Conservation (phyloP, 306 rosid species). For the Betula pendula region DNA sequence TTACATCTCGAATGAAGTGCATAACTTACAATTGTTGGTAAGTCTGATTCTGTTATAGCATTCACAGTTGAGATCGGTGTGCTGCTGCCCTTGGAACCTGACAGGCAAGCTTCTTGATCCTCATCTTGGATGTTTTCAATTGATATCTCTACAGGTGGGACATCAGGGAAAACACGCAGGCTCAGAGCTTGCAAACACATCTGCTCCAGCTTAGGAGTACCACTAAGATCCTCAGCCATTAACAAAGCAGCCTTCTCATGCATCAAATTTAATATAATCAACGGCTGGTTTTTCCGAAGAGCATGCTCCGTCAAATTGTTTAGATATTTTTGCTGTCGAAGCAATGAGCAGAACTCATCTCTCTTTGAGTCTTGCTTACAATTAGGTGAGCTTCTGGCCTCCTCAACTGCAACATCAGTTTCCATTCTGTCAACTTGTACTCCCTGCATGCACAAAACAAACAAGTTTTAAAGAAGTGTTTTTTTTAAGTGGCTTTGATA, state of each 20-base stretch:
- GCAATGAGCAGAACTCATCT: slow-evolving; percentile 58
- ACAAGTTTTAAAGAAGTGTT: slow-evolving; percentile 5
- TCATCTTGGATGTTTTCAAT: slow-evolving; percentile 47
- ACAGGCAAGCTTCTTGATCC: slow-evolving; percentile 44
- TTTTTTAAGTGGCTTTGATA: background rate
- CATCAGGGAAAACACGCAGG: slow-evolving; percentile 60
- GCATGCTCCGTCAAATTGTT: slow-evolving; percentile 77
- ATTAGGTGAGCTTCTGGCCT: slow-evolving; percentile 48
- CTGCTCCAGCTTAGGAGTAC: slow-evolving; percentile 67
- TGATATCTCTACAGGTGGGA: slow-evolving; percentile 50
- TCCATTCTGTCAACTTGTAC: slow-evolving; percentile 67
- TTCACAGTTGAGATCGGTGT: slow-evolving; percentile 39
- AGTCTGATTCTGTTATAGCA: slow-evolving; percentile 52
- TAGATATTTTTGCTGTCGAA: slow-evolving; percentile 71
- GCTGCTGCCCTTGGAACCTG: slow-evolving; percentile 43
- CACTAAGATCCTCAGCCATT: slow-evolving; percentile 47
- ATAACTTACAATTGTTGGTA: slow-evolving; percentile 67
- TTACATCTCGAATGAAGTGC: slow-evolving; percentile 13
- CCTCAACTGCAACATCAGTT: slow-evolving; percentile 41
- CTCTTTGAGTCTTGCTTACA: slow-evolving; percentile 47
- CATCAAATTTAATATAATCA: slow-evolving; percentile 65
- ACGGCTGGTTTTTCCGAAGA: slow-evolving; percentile 81
- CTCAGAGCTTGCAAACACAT: slow-evolving; percentile 82
- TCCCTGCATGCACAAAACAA: slow-evolving; percentile 56
- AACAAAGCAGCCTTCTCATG: slow-evolving; percentile 54